These are phyloP conservation scores for Phytophthora syringae DNA, from an alignment of 352 stramenopile genomes.

Conservation along the genomic window DNA sequence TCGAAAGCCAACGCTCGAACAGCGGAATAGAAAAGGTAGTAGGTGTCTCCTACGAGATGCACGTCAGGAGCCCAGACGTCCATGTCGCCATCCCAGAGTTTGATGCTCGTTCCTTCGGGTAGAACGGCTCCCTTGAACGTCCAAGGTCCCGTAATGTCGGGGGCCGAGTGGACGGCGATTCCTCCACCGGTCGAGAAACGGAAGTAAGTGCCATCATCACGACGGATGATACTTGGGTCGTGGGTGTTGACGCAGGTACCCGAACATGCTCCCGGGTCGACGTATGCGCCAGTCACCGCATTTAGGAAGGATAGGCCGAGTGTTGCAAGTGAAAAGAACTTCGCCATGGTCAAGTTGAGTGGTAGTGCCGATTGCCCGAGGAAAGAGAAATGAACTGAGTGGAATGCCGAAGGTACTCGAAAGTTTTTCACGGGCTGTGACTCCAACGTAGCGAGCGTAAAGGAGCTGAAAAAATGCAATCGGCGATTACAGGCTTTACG, in stretches of 20 bases:
- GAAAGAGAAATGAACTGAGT: too few relatives aligned
- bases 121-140: conserved; percentile 28
- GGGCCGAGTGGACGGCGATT: conserved; percentile 26
- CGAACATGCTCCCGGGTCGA: conserved; percentile 17
- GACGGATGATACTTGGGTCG: conserved; percentile 36
- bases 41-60: conserved; percentile 30
- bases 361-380: too few relatives aligned
- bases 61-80: conserved; percentile 28
- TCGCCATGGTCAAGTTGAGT: not conserved
- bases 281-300: conserved; percentile 8
- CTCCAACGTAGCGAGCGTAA: too few relatives aligned
- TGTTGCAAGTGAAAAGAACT: not conserved
- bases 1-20: conserved; percentile 21
- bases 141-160: conserved; percentile 23
- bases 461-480: too few relatives aligned
- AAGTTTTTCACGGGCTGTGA: not conserved
- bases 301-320: conserved; percentile 10
- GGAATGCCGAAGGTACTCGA: too few relatives aligned
- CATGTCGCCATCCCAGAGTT: conserved; percentile 34
- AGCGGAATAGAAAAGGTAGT: conserved; percentile 39
- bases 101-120: conserved; percentile 31
- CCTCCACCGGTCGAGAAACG: conserved; percentile 32
- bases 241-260: conserved; percentile 32
- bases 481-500: too few relatives aligned
- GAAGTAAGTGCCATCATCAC: conserved; percentile 35